Conservation (phyloP, 257 asterid species). For the Fraxinus excelsior region DNA sequence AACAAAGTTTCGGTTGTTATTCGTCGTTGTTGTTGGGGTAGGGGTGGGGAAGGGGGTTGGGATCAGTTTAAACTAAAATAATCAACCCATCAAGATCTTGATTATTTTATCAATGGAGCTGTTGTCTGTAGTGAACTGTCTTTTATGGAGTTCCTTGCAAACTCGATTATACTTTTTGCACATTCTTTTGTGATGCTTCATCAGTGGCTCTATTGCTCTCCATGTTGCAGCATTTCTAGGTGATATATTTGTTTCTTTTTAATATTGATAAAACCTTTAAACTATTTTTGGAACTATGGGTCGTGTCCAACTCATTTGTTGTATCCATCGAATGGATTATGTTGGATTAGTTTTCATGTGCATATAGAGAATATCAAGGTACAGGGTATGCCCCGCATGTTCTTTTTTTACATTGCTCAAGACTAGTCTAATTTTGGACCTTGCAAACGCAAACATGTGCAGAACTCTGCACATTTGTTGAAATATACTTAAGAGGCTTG, state of each 20-base stretch:
- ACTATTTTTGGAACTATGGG: neutral
- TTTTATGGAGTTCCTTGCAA: neutral
- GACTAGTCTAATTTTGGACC: neutral
- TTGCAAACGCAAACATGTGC: neutral
- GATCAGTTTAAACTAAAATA: slow-evolving; percentile 4
- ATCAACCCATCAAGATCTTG: neutral
- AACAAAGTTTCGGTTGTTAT: neutral
- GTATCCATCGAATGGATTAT: neutral
- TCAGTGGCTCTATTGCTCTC: too few relatives aligned
- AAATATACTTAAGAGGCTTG: neutral
- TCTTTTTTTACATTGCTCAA: neutral
- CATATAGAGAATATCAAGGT: neutral
- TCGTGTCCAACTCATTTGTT: slow-evolving; percentile 22
- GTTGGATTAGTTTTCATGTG: neutral
- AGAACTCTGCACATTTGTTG: neutral
- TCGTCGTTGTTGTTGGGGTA: neutral
- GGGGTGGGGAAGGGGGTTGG: slow-evolving; percentile 5
- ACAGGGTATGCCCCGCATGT: neutral
- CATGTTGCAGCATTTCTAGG: neutral
- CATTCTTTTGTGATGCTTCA: neutral
- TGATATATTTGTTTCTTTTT: slow-evolving; percentile 12
- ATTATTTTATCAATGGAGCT: neutral
- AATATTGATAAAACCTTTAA: neutral
- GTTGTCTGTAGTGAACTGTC: neutral
- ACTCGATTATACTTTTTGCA: neutral